Evolutionary conservation across 2,329 filamentous ascomycete species (phyloP), one percentile per base, ranked within the genome.

Genomic region (Cladosporium sp.): DNA sequence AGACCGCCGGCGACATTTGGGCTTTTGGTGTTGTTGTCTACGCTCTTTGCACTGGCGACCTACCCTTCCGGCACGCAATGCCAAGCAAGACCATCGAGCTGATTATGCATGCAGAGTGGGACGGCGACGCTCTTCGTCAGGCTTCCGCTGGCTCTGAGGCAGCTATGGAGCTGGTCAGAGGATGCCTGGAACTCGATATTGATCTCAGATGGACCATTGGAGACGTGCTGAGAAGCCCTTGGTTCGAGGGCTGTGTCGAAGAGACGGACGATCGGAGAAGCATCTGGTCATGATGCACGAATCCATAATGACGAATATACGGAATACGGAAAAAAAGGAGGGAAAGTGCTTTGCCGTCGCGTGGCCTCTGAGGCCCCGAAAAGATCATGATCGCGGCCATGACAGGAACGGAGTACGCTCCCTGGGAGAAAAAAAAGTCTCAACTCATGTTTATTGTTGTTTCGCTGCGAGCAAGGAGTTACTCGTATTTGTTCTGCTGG

Each of bases 21-120:
- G 87, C 88, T 2, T 88, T 86, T 71, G 88, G 88, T 4, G 86
- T 90, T 10, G 84, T 88, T 12, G 79, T 88, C 3, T 90, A 85
- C 71, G 82, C 86, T 1, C 77, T 90, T 28, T 77, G 89, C 28
- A 87, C 86, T 0, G 87, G 87, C 18, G 82, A 82, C 5, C 80
- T 89, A 6, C 88, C 88, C 0, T 90, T 90, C 77, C 83, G 86
- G 59, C 85, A 89, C 70, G 75, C 82, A 0, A 85, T 90, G 68
- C 80, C 85, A 55, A 84, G 86, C 57, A 85, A 85, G 65, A 82
- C 88, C 4, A 83, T 84, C 65, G 81, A 83, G 67, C 85, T 86
- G 70, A 90, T 90, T 66, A 75, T 85, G 34, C 81, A 80, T 18
- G 87, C 87, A 6, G 82, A 84, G 21, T 90, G 87, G 86, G 81